Conservation (phyloP, 2,329 filamentous ascomycete genomes). For the Sarocladium kiliense region DNA sequence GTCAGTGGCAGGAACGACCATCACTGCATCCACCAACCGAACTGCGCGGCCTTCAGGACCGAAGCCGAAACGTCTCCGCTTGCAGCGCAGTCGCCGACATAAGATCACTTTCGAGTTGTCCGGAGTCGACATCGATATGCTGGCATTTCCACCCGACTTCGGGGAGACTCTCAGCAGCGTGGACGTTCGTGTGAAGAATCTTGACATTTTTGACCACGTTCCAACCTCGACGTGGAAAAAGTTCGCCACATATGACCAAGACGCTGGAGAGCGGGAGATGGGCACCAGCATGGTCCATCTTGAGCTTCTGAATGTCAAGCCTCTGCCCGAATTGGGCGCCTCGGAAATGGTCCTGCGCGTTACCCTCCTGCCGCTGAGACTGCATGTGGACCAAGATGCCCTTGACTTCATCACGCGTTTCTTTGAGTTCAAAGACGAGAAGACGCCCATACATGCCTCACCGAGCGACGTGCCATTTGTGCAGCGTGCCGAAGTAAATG, state of each 20-base stretch:
- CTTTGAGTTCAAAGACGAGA: slow-evolving; percentile 93
- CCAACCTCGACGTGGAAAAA: slow-evolving; percentile 98
- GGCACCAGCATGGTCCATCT: slow-evolving; percentile 86
- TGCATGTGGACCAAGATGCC: slow-evolving; percentile 96
- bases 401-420: slow-evolving; percentile 96
- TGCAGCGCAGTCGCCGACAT: slow-evolving; percentile 82
- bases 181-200: slow-evolving; percentile 72
- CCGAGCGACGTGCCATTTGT: slow-evolving; percentile 77
- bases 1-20: slow-evolving; percentile 74
- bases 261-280: slow-evolving; percentile 80
- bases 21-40: slow-evolving; percentile 52
- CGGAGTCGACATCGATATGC: slow-evolving; percentile 75
- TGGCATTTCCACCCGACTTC: slow-evolving; percentile 69
- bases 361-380: slow-evolving; percentile 73
- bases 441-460: slow-evolving; percentile 46
- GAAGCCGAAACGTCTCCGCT: slow-evolving; percentile 59
- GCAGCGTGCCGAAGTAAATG: slow-evolving; percentile 81
- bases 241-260: slow-evolving; percentile 89
- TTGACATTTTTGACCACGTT: slow-evolving; percentile 92
- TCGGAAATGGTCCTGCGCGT: slow-evolving; percentile 83
- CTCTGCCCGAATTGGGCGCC: slow-evolving; percentile 75
- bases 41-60: slow-evolving; percentile 35
- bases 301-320: slow-evolving; percentile 82
- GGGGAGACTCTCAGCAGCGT: slow-evolving; percentile 85
- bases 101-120: slow-evolving; percentile 94